Base-by-base conservation (phyloP, 208 protist genomes). In the Strigomonas galati region DNA sequence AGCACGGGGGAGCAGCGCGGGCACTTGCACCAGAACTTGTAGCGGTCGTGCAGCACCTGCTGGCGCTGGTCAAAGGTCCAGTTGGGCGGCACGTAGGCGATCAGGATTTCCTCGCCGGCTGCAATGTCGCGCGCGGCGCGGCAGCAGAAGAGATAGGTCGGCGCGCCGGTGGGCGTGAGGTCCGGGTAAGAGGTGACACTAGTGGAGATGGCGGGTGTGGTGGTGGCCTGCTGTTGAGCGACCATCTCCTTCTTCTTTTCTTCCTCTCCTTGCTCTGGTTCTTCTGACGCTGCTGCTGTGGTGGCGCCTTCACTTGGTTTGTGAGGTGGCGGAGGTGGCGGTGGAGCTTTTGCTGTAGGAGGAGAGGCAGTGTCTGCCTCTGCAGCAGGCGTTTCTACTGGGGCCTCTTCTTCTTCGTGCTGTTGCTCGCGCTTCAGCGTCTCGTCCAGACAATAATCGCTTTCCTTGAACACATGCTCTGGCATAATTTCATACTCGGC, bases 41-140 rank as follows among this genome's bases (percentile, higher is more conserved):
- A 95, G 58, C 86, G 90, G 58, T 95, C 90, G 76, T 93, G 87
- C 37, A 95, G 70, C n/a, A 95, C 90, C 68, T 95, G 89, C 74
- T 95, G 90, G 24, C 90, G 84, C 66, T 91, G 89, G 69, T 95
- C 87, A 64, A 92, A 95, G 52, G 74, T 77, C 87, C 90, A 95
- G 19, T 74, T 65, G 32, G 84, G 72, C 9, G 90, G 90, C 19
- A 95, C 78, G 66, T 95, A 95, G 75, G 80, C 88, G 65, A 95
- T 93, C 26, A 92, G 62, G 15, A 95, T 77, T 62, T 95, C 84
- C 26, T 89, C 76, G 2, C 87, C 87, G 0, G 71, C 72, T 48
- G 72, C 70, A 56, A 95, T 92, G 51, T 93, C 69, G n/a, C 70
- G 58, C n/a, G 74, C 74, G 26, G 90, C 90, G 1, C 87, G 82